Base-by-base conservation (phyloP, 257 asterid genomes). In the Plectranthus barbatus region DNA sequence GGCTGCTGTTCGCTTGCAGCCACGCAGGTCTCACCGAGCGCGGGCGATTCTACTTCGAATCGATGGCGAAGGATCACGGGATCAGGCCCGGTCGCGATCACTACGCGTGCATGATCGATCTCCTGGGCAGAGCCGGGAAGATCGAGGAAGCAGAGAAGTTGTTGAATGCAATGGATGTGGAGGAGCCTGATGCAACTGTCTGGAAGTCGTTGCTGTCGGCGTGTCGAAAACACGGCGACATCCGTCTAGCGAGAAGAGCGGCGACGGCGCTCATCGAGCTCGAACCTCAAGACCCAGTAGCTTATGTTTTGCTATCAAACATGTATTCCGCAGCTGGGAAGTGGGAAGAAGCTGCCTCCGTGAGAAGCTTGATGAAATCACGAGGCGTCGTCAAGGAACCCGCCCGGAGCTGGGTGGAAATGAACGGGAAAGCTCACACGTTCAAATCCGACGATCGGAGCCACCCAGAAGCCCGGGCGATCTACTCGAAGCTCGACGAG, bases 121-220 rank as follows among this genome's bases (percentile, higher is more conserved):
- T 91, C 46, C 60, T 88, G 51, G 95, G 87, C 9, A 79, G 97
- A 42, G 74, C 96, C 0, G 98, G 98, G 9, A 80, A 79, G 72
- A 57, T 84, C 59, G 57, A 77, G 2, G 95, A 88, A 54, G 97
- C 97, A 0, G 84, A 79, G 74, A 74, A 74, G 59, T 53, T 91
- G 39, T 42, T 88, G 3, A 53, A 45, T 46, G 56, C 82, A 75
- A 88, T 84, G 95, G 64, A 60, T 0, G 70, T 72, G 18, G 71
- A 37, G 18, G 71, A 37, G 41, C 91, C 95, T 1, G 91, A 80
- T 68, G 79, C 90, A 24, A 71, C 95, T 10, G 75, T 84, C 36
- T 91, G 96, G 98, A 88, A 86, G 78, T 80, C 94, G 2, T 37
- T 91, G 66, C 94, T 88, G 39, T 74, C 95, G 54, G 91, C 97